Base-by-base conservation (phyloP, 768 basidiomycete species). In the Rhizopogon vinicolor region DNA sequence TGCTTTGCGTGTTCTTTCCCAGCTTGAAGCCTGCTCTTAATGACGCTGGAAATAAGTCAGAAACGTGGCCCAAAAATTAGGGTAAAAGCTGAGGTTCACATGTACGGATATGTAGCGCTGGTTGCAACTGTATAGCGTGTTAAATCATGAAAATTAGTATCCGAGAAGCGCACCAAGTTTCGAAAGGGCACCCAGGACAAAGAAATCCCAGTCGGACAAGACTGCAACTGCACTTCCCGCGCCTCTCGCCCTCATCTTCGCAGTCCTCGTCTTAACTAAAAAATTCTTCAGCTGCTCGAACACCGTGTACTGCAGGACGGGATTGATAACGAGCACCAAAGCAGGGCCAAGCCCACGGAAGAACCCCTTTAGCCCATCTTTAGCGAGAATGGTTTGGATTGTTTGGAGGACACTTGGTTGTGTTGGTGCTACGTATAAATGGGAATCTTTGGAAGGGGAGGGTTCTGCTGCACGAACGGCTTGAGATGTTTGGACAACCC, bases 251-350 rank as follows among this genome's bases (percentile, higher is more conserved):
- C 79, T 76, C 61, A 84, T 67, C 61, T 73, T 80, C 48, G 66
- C 75, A 29, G 81, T 84, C 37, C 89, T 82, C 31, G 78, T 79
- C 57, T 80, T 78, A 53, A 93, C 73, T 55, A 98, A 65, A 39
- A 83, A 62, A 63, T 95, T 97, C 78, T 96, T 97, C 63, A 98
- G 76, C 66, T 97, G 93, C 71, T 99, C 96, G 60, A 98, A 98
- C 42, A 72, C 84, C 18, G 96, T 98, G 69, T 97, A 95, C 75
- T 94, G 85, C 33, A 98, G 79, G 33, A 99, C 89, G 14, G 96
- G 96, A 71, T 99, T 99, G 59, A 92, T 82, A 61, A 98, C 96
- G 44, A 98, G 78, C 29, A 93, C 79, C 48, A 99, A 76, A n/a
- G 94, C 94, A 3, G 96, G 94, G 1, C 93, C 92, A 40, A 99